Percentiles rank a stretch among this genome's conserved stretches.
These are phyloP conservation scores for Noccaea caerulescens DNA, from an alignment of 345 rosid genomes.

Conservation along the genomic window DNA sequence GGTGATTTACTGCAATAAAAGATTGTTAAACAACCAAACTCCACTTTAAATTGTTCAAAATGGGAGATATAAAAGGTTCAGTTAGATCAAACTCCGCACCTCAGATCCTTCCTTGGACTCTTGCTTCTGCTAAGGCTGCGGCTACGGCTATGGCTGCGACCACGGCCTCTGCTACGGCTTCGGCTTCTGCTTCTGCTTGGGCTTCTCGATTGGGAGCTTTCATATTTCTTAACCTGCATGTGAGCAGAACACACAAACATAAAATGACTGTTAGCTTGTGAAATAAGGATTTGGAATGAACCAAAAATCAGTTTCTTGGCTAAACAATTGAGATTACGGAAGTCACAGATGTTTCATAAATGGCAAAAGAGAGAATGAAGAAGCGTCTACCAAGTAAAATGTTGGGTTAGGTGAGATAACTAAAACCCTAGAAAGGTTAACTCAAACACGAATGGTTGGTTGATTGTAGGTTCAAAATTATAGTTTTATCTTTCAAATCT, in stretches of 20 bases:
- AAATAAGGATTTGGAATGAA: no score
- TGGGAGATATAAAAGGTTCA: not conserved
- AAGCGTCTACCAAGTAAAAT: no score
- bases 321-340: no score
- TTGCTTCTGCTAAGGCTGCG: slow-evolving; percentile 65
- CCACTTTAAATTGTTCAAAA: not conserved
- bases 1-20: slow-evolving; percentile 57
- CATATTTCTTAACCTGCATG: slow-evolving; percentile 70
- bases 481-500: not conserved
- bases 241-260: slow-evolving; percentile 3
- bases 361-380: no score
- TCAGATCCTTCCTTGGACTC: slow-evolving; percentile 62
- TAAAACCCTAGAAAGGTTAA: no score
- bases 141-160: slow-evolving; percentile 50
- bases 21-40: slow-evolving; percentile 19
- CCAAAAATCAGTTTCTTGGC: no score
- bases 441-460: no score
- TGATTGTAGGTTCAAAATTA: no score
- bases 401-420: no score
- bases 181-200: slow-evolving; percentile 59
- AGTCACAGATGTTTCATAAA: no score
- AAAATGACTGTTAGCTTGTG: no score
- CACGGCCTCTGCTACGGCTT: slow-evolving; percentile 55
- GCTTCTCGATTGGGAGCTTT: slow-evolving; percentile 73
- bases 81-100: slow-evolving; percentile 43